phyloP scores from a whole-genome alignment of 2,329 filamentous ascomycete genomes.

The Endocalyx cinctus region DNA sequence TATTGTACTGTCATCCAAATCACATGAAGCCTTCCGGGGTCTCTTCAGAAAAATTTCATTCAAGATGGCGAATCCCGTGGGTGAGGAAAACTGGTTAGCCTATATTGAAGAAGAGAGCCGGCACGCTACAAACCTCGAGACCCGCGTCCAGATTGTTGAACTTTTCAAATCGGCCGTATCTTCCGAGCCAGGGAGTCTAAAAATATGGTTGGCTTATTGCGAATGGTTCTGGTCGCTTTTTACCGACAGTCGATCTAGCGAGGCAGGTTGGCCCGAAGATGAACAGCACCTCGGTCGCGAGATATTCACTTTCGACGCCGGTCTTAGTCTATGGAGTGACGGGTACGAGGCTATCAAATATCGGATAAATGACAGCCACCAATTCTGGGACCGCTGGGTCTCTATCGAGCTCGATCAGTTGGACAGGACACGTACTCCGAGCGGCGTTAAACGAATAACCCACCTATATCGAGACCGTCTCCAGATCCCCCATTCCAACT shows the following conservation, averaged over 20 bases:
- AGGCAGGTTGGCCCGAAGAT: constrained; percentile 58
- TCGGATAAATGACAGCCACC: constrained; percentile 70
- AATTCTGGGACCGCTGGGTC: constrained; percentile 76
- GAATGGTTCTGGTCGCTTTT: constrained; percentile 73
- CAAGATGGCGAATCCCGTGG: constrained; percentile 59
- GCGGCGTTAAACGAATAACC: constrained; percentile 60
- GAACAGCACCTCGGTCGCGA: constrained; percentile 66
- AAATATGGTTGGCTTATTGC: constrained; percentile 73
- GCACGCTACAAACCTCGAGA: constrained; percentile 57
- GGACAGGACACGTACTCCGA: constrained; percentile 46
- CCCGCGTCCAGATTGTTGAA: constrained; percentile 66
- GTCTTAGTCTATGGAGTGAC: constrained; percentile 66
- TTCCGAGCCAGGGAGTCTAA: constrained; percentile 69
- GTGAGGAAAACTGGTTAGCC: constrained; percentile 73
- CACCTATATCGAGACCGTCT: constrained; percentile 68
- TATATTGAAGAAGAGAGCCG: constrained; percentile 69
- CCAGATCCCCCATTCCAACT: constrained; percentile 66
- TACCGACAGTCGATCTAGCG: constrained; percentile 54
- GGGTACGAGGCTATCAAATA: constrained; percentile 69
- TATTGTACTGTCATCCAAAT: too few species aligned
- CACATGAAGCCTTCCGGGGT: too few species aligned
- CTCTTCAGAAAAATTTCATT: too few species aligned
- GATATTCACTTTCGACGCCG: constrained; percentile 63
- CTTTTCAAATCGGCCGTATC: constrained; percentile 64
- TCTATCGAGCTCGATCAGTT: constrained; percentile 67